These are phyloP conservation scores for Penicillium steckii DNA, from an alignment of 495 filamentous ascomycete genomes.

Conservation along the genomic window DNA sequence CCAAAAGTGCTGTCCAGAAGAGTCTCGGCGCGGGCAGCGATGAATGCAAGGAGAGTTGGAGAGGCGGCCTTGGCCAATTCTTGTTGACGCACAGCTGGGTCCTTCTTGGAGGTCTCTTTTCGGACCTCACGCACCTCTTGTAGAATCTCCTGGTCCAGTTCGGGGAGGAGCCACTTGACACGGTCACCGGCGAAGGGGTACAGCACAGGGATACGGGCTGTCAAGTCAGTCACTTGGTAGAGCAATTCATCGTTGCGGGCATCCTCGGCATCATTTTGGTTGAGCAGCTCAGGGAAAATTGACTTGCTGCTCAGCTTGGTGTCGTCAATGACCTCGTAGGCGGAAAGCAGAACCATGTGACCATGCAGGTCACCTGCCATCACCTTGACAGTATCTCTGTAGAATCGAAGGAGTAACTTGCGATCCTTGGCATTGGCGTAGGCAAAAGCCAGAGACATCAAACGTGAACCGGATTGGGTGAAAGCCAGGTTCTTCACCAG, in stretches of 20 bases:
- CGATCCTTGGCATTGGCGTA: conserved; percentile 89
- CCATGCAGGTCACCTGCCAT: conserved; percentile 78
- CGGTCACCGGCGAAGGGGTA: conserved; percentile 76
- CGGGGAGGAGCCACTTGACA: conserved; percentile 66
- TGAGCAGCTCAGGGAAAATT: conserved; percentile 79
- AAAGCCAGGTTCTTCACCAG: conserved; percentile 93
- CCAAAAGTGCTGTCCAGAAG: conserved; percentile 76
- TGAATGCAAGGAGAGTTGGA: conserved; percentile 65
- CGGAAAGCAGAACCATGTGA: conserved; percentile 77
- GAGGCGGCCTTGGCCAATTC: conserved; percentile 65
- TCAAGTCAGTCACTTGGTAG: conserved; percentile 61
- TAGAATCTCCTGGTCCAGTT: conserved; percentile 61
- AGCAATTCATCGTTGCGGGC: conserved; percentile 59
- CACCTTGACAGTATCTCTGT: conserved; percentile 78
- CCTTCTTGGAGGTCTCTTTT: conserved; percentile 85
- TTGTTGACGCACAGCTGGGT: conserved; percentile 66
- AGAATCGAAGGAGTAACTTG: conserved; percentile 79
- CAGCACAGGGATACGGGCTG: conserved; percentile 74
- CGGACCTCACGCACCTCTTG: conserved; percentile 73
- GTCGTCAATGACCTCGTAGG: conserved; percentile 90
- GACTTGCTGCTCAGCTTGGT: conserved; percentile 83
- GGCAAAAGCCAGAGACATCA: conserved; percentile 79
- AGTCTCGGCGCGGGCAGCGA: conserved; percentile 62
- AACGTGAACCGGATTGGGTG: conserved; percentile 78
- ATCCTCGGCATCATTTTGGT: conserved; percentile 59